These are phyloP conservation scores for Colletotrichum sp. DNA, from an alignment of 2,329 filamentous ascomycete species.

Conservation along the genomic window DNA sequence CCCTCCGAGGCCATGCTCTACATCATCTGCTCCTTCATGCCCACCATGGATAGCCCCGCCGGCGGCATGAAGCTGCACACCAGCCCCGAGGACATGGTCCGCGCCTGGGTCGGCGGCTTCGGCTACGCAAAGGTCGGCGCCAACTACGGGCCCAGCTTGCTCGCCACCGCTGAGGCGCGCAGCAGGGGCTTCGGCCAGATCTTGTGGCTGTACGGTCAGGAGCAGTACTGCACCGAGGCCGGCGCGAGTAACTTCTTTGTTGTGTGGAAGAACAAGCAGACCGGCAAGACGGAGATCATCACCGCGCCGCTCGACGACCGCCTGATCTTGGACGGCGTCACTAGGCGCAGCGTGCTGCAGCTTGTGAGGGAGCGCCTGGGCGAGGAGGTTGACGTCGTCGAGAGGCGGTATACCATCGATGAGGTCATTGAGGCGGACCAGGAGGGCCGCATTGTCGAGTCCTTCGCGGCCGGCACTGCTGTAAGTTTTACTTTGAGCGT, in stretches of 20 bases:
- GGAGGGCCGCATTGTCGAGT: conserved; percentile 81
- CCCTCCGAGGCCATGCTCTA: conserved; percentile 89
- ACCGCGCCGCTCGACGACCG: conserved; percentile 84
- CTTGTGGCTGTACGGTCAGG: conserved; percentile 86
- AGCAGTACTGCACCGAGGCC: conserved; percentile 85
- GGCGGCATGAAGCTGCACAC: conserved; percentile 78
- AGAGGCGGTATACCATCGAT: conserved; percentile 81
- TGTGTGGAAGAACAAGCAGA: conserved; percentile 71
- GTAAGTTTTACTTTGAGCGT: conserved; percentile 54
- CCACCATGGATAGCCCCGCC: conserved; percentile 53
- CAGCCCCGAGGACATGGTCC: conserved; percentile 79
- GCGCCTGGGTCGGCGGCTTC: conserved; percentile 93
- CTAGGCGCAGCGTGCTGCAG: conserved; percentile 80
- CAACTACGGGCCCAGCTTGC: conserved; percentile 87
- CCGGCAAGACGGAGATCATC: conserved; percentile 70
- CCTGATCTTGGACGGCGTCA: conserved; percentile 88
- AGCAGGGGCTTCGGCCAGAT: conserved; percentile 83
- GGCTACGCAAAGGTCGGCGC: conserved; percentile 92
- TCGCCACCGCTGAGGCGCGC: conserved; percentile 78
- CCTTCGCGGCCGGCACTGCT: conserved; percentile 87
- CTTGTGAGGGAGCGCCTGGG: conserved; percentile 69
- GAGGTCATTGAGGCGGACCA: conserved; percentile 75
- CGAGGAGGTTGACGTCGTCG: conserved; percentile 71
- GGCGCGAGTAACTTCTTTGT: conserved; percentile 94
- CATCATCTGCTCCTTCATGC: conserved; percentile 73